Evolutionary conservation across 352 stramenopile genomes (phyloP).

Genomic region (Phytopythium aichiense): DNA sequence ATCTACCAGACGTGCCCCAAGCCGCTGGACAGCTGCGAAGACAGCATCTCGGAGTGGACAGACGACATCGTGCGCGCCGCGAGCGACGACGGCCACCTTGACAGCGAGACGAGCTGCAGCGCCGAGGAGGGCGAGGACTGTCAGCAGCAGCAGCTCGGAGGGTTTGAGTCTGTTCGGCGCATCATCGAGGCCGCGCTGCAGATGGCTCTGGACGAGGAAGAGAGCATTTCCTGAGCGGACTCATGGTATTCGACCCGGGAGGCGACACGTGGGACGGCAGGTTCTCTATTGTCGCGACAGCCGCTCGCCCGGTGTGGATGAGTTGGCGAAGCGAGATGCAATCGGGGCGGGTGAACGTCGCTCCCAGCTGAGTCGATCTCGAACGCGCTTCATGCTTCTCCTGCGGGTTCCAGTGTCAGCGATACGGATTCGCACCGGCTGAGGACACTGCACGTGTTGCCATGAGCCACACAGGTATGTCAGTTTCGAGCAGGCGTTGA

Average conservation of each 20-base stretch:
- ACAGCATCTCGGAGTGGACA: constrained; percentile 13
- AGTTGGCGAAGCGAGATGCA: neutral
- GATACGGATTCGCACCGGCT: neutral
- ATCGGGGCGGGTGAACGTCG: neutral
- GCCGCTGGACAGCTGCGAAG: constrained; percentile 14
- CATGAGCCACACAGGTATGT: neutral
- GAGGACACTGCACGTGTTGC: neutral
- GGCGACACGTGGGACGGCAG: neutral
- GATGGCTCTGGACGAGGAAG: constrained; percentile 60
- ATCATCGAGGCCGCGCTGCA: constrained; percentile 59
- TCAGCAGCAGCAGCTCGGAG: constrained; percentile 19
- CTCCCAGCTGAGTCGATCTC: neutral
- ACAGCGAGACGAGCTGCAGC: neutral
- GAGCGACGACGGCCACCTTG: neutral
- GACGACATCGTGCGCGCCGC: constrained; percentile 13
- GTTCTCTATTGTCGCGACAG: neutral
- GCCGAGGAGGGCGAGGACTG: constrained; percentile 7
- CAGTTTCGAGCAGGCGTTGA: neutral
- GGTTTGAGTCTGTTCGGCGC: constrained; percentile 33
- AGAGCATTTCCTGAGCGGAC: constrained; percentile 8
- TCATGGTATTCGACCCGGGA: neutral
- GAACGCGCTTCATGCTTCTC: neutral
- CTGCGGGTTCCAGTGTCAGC: neutral
- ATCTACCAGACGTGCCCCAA: constrained; percentile 34
- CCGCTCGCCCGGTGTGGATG: neutral